phyloP scores from a whole-genome alignment of 2,329 filamentous ascomycete genomes.

The Penicillium sp. region DNA sequence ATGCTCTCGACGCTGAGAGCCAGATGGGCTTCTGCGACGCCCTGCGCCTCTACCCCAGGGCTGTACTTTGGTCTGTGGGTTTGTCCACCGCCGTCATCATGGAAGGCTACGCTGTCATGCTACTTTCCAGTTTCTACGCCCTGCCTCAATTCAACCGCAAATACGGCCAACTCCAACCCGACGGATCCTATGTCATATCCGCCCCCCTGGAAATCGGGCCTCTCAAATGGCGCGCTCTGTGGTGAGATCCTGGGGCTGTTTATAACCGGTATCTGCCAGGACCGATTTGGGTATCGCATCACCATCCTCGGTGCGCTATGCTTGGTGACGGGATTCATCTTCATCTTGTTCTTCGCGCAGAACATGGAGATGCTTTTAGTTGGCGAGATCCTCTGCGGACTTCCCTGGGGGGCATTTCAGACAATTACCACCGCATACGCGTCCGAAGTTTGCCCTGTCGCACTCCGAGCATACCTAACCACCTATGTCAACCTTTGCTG shows the following conservation, averaged over 20 bases:
- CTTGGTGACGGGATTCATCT: conserved; percentile 36
- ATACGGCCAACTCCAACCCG: conserved; percentile 21
- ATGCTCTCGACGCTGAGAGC: no score
- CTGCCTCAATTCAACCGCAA: conserved; percentile 32
- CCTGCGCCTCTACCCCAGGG: conserved; percentile 21
- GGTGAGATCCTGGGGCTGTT: conserved; percentile 35
- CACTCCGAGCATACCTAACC: conserved; percentile 44
- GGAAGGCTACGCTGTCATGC: conserved; percentile 35
- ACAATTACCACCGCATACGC: conserved; percentile 48
- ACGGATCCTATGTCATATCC: conserved; percentile 29
- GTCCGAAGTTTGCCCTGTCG: conserved; percentile 46
- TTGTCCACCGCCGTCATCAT: conserved; percentile 30
- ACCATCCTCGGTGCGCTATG: conserved; percentile 48
- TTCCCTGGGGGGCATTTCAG: conserved; percentile 54
- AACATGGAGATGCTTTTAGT: conserved; percentile 48
- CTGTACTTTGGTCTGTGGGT: conserved; percentile 28
- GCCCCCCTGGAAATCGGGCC: conserved; percentile 33
- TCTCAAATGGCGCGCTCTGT: conserved; percentile 31
- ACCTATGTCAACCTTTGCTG: conserved; percentile 48
- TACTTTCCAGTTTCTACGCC: conserved; percentile 36
- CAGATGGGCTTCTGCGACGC: neutral
- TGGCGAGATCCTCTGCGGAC: conserved; percentile 53
- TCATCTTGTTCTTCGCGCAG: conserved; percentile 54
- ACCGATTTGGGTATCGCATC: conserved; percentile 48
- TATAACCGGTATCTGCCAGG: conserved; percentile 28